Evolutionary conservation across 2,329 filamentous ascomycete species (phyloP).

Genomic region (Fusarium floridanum): DNA sequence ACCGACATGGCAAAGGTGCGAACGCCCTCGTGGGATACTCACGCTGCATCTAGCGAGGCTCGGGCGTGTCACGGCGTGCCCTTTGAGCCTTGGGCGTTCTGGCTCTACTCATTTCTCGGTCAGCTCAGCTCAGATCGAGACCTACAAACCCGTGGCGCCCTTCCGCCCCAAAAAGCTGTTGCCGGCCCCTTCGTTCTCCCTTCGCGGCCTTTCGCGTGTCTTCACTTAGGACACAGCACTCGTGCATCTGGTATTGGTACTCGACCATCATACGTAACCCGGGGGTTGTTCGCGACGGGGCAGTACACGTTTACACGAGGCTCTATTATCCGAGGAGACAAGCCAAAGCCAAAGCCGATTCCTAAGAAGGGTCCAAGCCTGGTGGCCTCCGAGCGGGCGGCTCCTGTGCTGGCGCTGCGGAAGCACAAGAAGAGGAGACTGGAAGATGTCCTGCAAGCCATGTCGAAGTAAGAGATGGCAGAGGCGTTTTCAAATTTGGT

Average conservation of each 20-base stretch:
- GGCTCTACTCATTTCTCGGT: constrained; percentile 57
- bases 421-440: constrained; percentile 52
- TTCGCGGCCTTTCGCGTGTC: constrained; percentile 53
- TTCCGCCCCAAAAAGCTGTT: constrained; percentile 46
- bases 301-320: constrained; percentile 52
- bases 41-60: constrained; percentile 46
- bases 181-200: constrained; percentile 55
- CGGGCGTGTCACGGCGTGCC: constrained; percentile 51
- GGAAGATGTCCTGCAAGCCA: constrained; percentile 51
- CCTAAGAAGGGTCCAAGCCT: constrained; percentile 27
- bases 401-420: constrained; percentile 40
- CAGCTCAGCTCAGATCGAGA: constrained; percentile 54
- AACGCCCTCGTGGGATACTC: constrained; percentile 48
- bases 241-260: constrained; percentile 50
- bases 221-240: constrained; percentile 55
- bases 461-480: constrained; percentile 33
- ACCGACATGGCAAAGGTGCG: constrained; percentile 50
- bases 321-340: constrained; percentile 12
- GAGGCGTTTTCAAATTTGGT: neutral
- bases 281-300: constrained; percentile 51
- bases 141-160: constrained; percentile 41
- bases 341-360: constrained; percentile 12
- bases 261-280: constrained; percentile 53
- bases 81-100: constrained; percentile 58
- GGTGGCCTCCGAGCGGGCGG: constrained; percentile 29